Base-by-base conservation (phyloP, 2,329 filamentous ascomycete genomes). In the Elsinoe perseae region DNA sequence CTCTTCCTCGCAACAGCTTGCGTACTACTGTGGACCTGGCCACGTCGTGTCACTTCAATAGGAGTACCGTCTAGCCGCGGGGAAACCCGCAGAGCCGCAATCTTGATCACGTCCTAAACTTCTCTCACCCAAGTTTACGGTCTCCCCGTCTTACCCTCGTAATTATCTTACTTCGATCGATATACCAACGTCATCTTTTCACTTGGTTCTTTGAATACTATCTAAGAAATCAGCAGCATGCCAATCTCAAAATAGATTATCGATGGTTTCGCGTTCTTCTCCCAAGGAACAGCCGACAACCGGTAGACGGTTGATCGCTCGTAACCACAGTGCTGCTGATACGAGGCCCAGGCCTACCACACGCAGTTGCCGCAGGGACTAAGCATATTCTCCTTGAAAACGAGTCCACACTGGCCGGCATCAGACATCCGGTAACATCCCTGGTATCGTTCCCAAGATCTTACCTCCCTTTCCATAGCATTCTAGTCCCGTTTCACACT, bases 321-420 rank as follows among this genome's bases (percentile, higher is more conserved):
- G 48, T 52, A 38, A 52, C 48, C 30, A 52, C 48, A 25, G 48
- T 25, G 43, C 14, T 12, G 14, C 16, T 36, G 28, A 52, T 52
- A 52, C 48, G 48, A 36, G 28, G 40, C 48, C 28, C 28, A 52
- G 30, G 30, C 28, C 48, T 6, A 52, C 32, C 28, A 38, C 10
- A 4, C 12, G 18, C 48, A 52, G 48, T 52, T 52, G 48, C 30
- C 30, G 25, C 28, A 52, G 48, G 28, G 16, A 52, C 30, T 52
- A 28, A 27, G 30, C 14, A 34, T 6, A 23, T 21, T 21, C 28
- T 18, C 20, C 30, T 25, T 12, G 28, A 34, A 21, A 16, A 25
- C 16, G n/a, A 38, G 18, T 25, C 9, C 25, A 16, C 18, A 25
- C 48, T 38, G 48, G 30, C 30, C 48, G 48, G 48, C 48, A 25